A percentile compares a stretch with the other conserved stretches of the same genome.
Conservation (phyloP, 305 asterid genomes). For the Plantago lanceolata region DNA sequence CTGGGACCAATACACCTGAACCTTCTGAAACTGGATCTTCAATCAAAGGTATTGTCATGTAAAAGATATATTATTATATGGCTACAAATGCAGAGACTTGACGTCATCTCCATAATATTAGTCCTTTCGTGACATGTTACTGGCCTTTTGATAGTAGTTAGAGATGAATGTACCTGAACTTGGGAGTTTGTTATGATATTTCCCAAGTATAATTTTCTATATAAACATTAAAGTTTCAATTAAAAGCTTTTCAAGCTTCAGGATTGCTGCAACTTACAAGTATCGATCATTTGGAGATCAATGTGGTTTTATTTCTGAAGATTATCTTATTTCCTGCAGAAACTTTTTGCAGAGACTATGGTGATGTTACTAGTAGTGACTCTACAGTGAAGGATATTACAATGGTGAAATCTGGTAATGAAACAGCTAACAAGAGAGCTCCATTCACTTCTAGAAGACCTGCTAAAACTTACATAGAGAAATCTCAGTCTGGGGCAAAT, state of each 20-base stretch:
- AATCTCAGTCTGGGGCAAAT: slow-evolving; percentile 52
- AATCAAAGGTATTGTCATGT: slow-evolving; percentile 50
- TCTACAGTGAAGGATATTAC: slow-evolving; percentile 47
- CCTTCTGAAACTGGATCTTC: slow-evolving; percentile 93
- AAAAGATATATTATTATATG: no score
- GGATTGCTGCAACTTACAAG: background rate
- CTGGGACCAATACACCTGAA: slow-evolving; percentile 65
- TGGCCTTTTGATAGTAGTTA: background rate
- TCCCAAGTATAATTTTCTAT: background rate
- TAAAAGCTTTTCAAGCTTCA: background rate
- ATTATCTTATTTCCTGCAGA: slow-evolving; percentile 47
- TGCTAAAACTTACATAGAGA: slow-evolving; percentile 48
- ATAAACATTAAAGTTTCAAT: no score
- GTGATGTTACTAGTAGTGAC: slow-evolving; percentile 58
- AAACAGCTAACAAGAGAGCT: slow-evolving; percentile 44
- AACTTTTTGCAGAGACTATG: slow-evolving; percentile 54
- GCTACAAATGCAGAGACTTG: no score
- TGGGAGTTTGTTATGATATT: slow-evolving; percentile 6
- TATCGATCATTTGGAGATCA: background rate
- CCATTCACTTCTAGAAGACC: slow-evolving; percentile 59
- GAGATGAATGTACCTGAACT: background rate
- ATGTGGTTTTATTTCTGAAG: slow-evolving; percentile 15
- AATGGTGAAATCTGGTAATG: slow-evolving; percentile 40
- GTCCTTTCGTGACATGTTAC: no score
- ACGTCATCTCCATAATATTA: no score